Percentiles rank a stretch among this genome's conserved stretches.
Evolutionary conservation across 2,329 filamentous ascomycete species (phyloP).

Genomic region (Calonectria ilicicola): DNA sequence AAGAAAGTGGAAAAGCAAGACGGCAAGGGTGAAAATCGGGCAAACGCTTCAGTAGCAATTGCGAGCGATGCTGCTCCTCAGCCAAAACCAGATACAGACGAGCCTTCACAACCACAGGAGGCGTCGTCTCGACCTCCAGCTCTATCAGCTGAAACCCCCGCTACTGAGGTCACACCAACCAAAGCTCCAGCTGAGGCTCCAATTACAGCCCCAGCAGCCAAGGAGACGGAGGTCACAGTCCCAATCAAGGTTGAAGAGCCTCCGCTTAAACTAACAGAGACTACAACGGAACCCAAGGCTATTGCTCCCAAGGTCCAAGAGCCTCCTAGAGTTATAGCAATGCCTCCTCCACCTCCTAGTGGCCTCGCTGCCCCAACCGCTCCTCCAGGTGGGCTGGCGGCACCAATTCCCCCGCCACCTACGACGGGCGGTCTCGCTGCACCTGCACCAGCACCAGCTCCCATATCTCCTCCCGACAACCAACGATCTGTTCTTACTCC

Average conservation of each 20-base stretch:
- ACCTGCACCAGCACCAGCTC: slow-evolving; percentile 19
- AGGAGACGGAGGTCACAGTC: slow-evolving; percentile 8
- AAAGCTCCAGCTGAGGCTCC: neutral
- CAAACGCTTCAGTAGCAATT: neutral
- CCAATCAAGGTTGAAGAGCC: slow-evolving; percentile 18
- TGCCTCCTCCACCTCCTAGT: slow-evolving; percentile 36
- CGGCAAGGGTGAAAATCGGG: slow-evolving; percentile 19
- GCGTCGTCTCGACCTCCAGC: slow-evolving; percentile 8
- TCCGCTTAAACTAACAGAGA: slow-evolving; percentile 5
- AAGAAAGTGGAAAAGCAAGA: slow-evolving; percentile 24
- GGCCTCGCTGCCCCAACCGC: slow-evolving; percentile 36
- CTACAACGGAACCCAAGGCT: neutral
- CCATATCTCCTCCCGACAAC: slow-evolving; percentile 21
- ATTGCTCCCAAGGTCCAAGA: slow-evolving; percentile 25
- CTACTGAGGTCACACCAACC: neutral
- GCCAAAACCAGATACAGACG: slow-evolving; percentile 19
- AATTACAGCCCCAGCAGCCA: neutral
- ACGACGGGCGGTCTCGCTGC: slow-evolving; percentile 21
- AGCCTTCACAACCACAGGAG: slow-evolving; percentile 11
- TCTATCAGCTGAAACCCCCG: neutral
- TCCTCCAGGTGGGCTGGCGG: slow-evolving; percentile 17
- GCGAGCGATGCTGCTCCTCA: slow-evolving; percentile 1
- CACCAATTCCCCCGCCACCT: slow-evolving; percentile 23
- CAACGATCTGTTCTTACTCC: slow-evolving; percentile 32
- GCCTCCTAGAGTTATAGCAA: slow-evolving; percentile 25